Percentiles rank a stretch among this genome's conserved stretches.
Evolutionary conservation across 257 asterid species (phyloP).

Genomic region (Ehretia macrophylla): DNA sequence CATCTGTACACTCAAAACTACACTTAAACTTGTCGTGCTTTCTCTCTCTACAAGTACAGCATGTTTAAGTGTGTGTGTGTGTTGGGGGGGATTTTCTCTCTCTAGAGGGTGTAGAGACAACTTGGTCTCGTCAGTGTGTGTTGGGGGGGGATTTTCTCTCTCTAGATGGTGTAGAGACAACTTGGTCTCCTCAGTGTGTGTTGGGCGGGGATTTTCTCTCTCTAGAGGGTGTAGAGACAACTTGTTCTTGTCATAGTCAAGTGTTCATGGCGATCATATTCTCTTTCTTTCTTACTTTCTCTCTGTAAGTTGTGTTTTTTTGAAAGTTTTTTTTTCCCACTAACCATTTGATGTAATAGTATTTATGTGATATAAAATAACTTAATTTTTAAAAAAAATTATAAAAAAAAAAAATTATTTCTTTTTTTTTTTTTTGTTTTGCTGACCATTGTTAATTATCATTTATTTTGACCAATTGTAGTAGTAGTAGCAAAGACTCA

Average conservation of each 20-base stretch:
- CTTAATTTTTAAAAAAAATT: too few relatives aligned
- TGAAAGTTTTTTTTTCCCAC: background rate
- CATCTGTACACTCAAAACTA: conserved; percentile 44
- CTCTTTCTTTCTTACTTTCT: background rate
- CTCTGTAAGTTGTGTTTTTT: background rate
- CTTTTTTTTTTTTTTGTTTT: too few relatives aligned
- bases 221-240: conserved; percentile 22
- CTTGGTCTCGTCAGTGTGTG: conserved; percentile 28
- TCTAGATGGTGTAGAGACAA: conserved; percentile 29
- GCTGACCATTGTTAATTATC: too few relatives aligned
- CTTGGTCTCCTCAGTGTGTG: conserved; percentile 28
- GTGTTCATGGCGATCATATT: conserved; percentile 20
- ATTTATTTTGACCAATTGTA: too few relatives aligned
- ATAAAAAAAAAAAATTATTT: too few relatives aligned
- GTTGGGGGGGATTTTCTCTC: conserved; percentile 23
- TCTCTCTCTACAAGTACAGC: conserved; percentile 12
- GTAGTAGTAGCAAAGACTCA: too few relatives aligned
- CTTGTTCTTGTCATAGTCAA: conserved; percentile 31
- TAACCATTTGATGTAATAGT: too few relatives aligned
- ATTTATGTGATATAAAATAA: too few relatives aligned
- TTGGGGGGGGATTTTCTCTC: conserved; percentile 19
- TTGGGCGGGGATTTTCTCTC: too few relatives aligned
- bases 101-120: conserved; percentile 29
- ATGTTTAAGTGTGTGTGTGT: conserved; percentile 8
- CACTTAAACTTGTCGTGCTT: conserved; percentile 8